A percentile compares a stretch with the other conserved stretches of the same genome.
Conservation (phyloP, 192 early-diverging fungal genomes). For the Podila horticola region DNA sequence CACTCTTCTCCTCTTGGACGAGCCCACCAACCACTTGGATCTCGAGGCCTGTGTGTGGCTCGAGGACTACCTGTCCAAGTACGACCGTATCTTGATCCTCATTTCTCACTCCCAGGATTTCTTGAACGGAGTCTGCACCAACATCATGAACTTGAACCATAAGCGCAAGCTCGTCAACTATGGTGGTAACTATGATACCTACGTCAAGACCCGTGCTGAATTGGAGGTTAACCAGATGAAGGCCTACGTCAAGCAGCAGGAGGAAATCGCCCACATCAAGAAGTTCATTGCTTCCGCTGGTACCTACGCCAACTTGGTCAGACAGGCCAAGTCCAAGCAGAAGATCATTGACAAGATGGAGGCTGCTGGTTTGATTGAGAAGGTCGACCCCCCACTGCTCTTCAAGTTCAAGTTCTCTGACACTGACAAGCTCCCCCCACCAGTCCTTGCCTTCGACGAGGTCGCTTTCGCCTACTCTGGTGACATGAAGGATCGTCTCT, state of each 20-base stretch:
- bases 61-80: conserved; percentile 91
- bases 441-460: conserved; percentile 92
- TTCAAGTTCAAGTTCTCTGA: conserved; percentile 93
- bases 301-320: conserved; percentile 97
- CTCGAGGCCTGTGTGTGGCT: conserved; percentile 97
- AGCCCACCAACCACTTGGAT: conserved; percentile 93
- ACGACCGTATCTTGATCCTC: conserved; percentile 80
- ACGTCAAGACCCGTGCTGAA: conserved; percentile 94
- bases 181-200: conserved; percentile 97
- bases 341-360: conserved; percentile 99
- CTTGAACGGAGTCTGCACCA: conserved; percentile 92
- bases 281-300: conserved; percentile 98
- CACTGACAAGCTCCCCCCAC: conserved; percentile 91
- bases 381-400: conserved; percentile 79
- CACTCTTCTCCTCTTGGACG: conserved; percentile 88
- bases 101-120: conserved; percentile 98
- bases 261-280: conserved; percentile 98
- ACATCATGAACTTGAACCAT: conserved; percentile 93
- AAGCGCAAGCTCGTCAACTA: conserved; percentile 95
- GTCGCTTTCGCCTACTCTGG: conserved; percentile 95
- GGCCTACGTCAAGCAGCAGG: conserved; percentile 99
- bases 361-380: conserved; percentile 96
- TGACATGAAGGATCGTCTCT: conserved; percentile 83
- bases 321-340: conserved; percentile 98
- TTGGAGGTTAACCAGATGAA: conserved; percentile 99